Conservation (phyloP, 2,329 filamentous ascomycete genomes). For the Fusarium albosuccineum region DNA sequence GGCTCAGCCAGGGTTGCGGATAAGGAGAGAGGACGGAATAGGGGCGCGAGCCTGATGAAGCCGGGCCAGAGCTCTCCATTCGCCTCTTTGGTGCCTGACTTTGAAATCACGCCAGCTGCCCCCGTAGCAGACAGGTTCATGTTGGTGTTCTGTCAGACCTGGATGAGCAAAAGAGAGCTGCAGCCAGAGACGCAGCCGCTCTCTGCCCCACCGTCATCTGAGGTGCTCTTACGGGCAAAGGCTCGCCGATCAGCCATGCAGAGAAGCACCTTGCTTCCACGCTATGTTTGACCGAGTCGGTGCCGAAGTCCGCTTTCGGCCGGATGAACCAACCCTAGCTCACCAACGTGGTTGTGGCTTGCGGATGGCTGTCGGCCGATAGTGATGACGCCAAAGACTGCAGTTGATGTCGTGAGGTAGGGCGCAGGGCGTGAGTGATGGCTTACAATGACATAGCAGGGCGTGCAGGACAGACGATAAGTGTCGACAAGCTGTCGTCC, state of each 20-base stretch:
- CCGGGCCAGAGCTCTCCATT: conserved; percentile 5
- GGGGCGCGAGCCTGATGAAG: not conserved
- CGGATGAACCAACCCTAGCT: conserved; percentile 4
- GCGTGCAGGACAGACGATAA: not conserved
- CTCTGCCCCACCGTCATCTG: conserved; percentile 1
- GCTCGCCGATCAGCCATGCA: conserved; percentile 10
- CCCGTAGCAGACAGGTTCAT: conserved; percentile 1
- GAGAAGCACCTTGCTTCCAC: conserved; percentile 3
- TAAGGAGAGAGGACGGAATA: conserved; percentile 17
- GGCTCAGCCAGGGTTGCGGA: not conserved
- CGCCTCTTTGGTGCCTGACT: conserved; percentile 1
- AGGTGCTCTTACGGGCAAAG: not conserved
- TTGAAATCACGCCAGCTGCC: not conserved
- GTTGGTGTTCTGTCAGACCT: not conserved
- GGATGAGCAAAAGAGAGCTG: not conserved
- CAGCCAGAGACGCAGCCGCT: not conserved
- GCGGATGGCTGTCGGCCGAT: conserved; percentile 4
- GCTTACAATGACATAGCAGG: not conserved
- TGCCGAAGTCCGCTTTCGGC: conserved; percentile 40
- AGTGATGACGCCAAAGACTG: not conserved
- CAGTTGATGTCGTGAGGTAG: not conserved
- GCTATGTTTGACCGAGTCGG: conserved; percentile 22
- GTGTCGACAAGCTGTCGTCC: not conserved
- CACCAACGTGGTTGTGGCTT: not conserved
- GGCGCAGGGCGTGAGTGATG: conserved; percentile 1